A percentile compares a stretch with the other conserved stretches of the same genome.
Conservation (phyloP, 2,329 filamentous ascomycete genomes). For the Purpureocillium takamizusanense region DNA sequence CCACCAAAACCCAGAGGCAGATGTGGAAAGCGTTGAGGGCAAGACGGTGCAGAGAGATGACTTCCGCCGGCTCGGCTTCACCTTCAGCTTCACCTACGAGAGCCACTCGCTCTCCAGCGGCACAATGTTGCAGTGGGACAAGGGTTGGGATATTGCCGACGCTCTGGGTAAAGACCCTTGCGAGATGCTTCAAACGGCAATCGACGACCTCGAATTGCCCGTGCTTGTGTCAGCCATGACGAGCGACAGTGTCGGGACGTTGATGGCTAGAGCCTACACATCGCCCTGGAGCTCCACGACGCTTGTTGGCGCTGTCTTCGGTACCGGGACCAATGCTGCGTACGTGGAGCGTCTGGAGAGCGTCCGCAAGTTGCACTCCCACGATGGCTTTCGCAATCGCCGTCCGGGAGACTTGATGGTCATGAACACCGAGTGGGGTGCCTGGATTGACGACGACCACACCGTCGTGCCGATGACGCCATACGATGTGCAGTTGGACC, state of each 20-base stretch:
- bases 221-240: constrained; percentile 66
- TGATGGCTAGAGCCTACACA: constrained; percentile 72
- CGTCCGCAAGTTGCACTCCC: constrained; percentile 46
- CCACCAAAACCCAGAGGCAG: neutral
- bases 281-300: constrained; percentile 62
- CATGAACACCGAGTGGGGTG: constrained; percentile 76
- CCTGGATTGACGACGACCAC: constrained; percentile 60
- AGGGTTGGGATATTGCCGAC: constrained; percentile 71
- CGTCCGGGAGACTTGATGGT: constrained; percentile 59
- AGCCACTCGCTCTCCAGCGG: constrained; percentile 63
- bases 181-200: constrained; percentile 59
- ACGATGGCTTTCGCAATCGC: constrained; percentile 43
- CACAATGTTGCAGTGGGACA: constrained; percentile 69
- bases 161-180: constrained; percentile 70
- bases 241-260: constrained; percentile 72
- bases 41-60: neutral
- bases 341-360: constrained; percentile 66
- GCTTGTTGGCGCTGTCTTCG: constrained; percentile 69
- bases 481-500: constrained; percentile 60
- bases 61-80: constrained; percentile 15
- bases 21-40: neutral
- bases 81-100: constrained; percentile 61
- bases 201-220: constrained; percentile 59
- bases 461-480: constrained; percentile 60
- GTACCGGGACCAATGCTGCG: constrained; percentile 73